phyloP scores from a whole-genome alignment of 176 grass and related monocot genomes.

The Aechmea fasciata region DNA sequence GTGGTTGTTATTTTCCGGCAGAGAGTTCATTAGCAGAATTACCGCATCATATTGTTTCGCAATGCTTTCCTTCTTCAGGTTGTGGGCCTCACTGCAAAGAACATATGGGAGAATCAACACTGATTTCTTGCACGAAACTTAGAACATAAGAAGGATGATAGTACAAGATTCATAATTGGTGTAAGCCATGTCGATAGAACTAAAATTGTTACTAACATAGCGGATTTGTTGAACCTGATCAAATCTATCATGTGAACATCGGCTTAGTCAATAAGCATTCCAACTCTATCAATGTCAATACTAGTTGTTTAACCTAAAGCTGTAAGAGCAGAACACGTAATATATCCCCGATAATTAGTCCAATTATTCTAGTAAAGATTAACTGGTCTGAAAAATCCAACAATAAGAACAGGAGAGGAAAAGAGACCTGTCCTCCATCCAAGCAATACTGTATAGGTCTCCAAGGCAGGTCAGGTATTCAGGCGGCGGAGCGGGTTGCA shows the following conservation, averaged over 20 bases:
- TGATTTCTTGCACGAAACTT: neutral
- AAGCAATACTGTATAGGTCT: slow-evolving; percentile 84
- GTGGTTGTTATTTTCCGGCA: no score
- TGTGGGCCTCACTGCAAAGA: slow-evolving; percentile 63
- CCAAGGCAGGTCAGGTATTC: slow-evolving; percentile 76
- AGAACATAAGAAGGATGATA: no score
- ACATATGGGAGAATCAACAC: neutral
- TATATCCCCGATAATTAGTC: no score
- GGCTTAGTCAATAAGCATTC: no score
- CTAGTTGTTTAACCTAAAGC: no score
- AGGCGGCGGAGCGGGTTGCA: slow-evolving; percentile 44
- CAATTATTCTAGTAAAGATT: neutral
- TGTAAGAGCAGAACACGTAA: no score
- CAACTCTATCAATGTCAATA: no score
- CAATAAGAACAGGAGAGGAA: neutral
- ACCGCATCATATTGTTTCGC: slow-evolving; percentile 64
- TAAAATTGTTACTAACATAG: no score
- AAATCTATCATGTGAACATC: no score
- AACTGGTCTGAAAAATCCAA: neutral
- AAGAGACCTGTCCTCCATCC: slow-evolving; percentile 92
- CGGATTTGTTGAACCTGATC: no score
- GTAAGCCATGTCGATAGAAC: no score
- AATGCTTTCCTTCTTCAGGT: slow-evolving; percentile 76
- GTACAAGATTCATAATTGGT: no score
- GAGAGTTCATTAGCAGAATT: slow-evolving; percentile 12